A percentile compares a stretch with the other conserved stretches of the same genome.
These are phyloP conservation scores for Capsicum rhomboideum DNA, from an alignment of 257 asterid species.

Conservation along the genomic window DNA sequence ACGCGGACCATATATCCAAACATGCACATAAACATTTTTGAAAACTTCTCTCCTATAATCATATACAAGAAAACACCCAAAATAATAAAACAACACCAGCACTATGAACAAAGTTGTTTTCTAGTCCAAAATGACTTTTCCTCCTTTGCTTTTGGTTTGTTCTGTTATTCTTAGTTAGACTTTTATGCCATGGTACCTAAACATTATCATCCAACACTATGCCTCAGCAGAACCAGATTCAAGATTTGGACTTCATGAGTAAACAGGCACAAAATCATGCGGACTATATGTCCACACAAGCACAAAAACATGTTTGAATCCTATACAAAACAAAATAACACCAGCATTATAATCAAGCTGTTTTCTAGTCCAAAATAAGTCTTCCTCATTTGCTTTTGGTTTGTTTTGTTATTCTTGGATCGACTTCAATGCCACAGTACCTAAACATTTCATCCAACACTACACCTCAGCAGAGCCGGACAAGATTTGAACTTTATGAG, in stretches of 20 bases:
- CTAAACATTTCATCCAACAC: not conserved
- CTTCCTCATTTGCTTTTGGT: not conserved
- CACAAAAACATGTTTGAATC: too few species aligned
- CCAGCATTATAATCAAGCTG: not conserved
- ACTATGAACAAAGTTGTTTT: not conserved
- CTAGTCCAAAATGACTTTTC: not conserved
- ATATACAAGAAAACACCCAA: not conserved
- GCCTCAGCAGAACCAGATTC: not conserved
- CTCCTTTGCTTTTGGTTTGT: not conserved
- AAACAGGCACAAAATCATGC: too few species aligned
- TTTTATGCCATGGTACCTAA: not conserved
- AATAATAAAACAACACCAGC: not conserved
- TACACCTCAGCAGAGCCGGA: too few species aligned
- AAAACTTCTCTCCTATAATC: not conserved
- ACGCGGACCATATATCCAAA: not conserved
- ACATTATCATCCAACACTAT: not conserved
- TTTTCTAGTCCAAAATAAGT: not conserved
- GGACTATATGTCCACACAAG: too few species aligned
- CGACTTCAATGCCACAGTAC: not conserved
- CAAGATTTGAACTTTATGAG: too few species aligned
- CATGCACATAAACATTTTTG: not conserved
- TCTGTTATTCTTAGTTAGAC: not conserved
- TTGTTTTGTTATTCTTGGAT: not conserved
- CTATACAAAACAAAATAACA: too few species aligned
- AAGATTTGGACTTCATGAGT: not conserved